These are phyloP conservation scores for Ascochyta pisi DNA, from an alignment of 2,329 filamentous ascomycete genomes.

Conservation along the genomic window DNA sequence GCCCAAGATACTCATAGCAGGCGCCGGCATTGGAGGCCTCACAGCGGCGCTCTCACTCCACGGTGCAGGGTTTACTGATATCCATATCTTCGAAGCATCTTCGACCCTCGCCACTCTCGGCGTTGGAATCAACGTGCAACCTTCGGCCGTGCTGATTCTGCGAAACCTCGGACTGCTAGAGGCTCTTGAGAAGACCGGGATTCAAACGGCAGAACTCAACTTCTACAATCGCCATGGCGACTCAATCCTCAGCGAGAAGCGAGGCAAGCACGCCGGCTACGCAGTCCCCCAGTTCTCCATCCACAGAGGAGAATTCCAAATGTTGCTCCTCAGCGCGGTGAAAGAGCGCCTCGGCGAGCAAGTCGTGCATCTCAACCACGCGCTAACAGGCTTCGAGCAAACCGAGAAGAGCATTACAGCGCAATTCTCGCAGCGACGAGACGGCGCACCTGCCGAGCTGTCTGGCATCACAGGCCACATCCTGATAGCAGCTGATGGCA, in stretches of 20 bases:
- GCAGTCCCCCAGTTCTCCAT: constrained; percentile 55
- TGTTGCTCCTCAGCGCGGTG: constrained; percentile 53
- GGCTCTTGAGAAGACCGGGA: constrained; percentile 49
- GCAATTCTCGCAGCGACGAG: constrained; percentile 42
- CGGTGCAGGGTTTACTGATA: constrained; percentile 66
- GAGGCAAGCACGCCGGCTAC: constrained; percentile 53
- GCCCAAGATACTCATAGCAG: constrained; percentile 38
- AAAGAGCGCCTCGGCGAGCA: constrained; percentile 51
- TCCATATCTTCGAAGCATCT: constrained; percentile 54
- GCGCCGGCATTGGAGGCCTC: constrained; percentile 76
- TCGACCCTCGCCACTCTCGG: constrained; percentile 53
- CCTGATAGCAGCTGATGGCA: constrained; percentile 54
- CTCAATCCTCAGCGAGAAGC: constrained; percentile 52
- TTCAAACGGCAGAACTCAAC: constrained; percentile 54
- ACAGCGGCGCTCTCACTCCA: constrained; percentile 74
- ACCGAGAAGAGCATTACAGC: constrained; percentile 48
- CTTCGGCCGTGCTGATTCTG: constrained; percentile 54
- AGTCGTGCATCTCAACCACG: constrained; percentile 51
- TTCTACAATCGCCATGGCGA: constrained; percentile 56
- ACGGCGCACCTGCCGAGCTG: constrained; percentile 34
- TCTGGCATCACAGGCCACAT: constrained; percentile 44
- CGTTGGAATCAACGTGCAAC: constrained; percentile 58
- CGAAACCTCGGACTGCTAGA: constrained; percentile 54
- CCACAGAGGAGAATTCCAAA: constrained; percentile 56
- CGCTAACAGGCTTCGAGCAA: constrained; percentile 48